These are phyloP conservation scores for Wickerhamomyces rabaulensis DNA, from an alignment of 805 yeast species.

Conservation along the genomic window DNA sequence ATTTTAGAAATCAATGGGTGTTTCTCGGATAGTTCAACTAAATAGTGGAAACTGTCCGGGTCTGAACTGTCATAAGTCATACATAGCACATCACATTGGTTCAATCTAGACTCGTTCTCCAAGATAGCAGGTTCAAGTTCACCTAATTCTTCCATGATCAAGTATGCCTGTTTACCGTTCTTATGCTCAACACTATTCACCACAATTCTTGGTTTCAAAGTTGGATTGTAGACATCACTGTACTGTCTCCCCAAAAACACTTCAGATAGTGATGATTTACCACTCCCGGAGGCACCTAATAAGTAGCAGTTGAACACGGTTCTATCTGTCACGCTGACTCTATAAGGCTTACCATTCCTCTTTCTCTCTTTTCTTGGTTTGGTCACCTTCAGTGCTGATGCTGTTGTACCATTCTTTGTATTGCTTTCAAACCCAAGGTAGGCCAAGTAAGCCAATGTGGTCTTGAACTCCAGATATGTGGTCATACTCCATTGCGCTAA, in stretches of 20 bases:
- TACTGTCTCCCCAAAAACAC: constrained; percentile 74
- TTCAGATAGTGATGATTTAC: constrained; percentile 80
- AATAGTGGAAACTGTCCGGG: constrained; percentile 86
- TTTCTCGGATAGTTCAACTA: constrained; percentile 61
- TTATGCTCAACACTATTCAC: constrained; percentile 89
- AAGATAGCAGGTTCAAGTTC: constrained; percentile 79
- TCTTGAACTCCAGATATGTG: constrained; percentile 76
- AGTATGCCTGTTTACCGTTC: constrained; percentile 93
- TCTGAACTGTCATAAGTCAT: constrained; percentile 91
- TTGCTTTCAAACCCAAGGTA: constrained; percentile 77
- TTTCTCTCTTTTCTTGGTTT: constrained; percentile 70
- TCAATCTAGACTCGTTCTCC: constrained; percentile 61
- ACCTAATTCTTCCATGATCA: constrained; percentile 86
- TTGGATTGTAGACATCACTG: constrained; percentile 70
- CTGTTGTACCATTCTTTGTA: constrained; percentile 23
- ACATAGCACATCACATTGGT: constrained; percentile 88
- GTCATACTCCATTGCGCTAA: constrained; percentile 98
- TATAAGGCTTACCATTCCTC: constrained; percentile 57
- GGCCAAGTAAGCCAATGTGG: constrained; percentile 84
- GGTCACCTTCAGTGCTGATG: constrained; percentile 68
- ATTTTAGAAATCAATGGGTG: constrained; percentile 56
- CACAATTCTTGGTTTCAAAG: constrained; percentile 73
- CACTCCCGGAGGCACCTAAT: constrained; percentile 80
- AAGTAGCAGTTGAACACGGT: constrained; percentile 90
- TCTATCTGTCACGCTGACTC: constrained; percentile 71